Evolutionary conservation across 2,329 filamentous ascomycete genomes (phyloP), one percentile per base, ranked within the genome.

Genomic region (Aspergillus versicolor): DNA sequence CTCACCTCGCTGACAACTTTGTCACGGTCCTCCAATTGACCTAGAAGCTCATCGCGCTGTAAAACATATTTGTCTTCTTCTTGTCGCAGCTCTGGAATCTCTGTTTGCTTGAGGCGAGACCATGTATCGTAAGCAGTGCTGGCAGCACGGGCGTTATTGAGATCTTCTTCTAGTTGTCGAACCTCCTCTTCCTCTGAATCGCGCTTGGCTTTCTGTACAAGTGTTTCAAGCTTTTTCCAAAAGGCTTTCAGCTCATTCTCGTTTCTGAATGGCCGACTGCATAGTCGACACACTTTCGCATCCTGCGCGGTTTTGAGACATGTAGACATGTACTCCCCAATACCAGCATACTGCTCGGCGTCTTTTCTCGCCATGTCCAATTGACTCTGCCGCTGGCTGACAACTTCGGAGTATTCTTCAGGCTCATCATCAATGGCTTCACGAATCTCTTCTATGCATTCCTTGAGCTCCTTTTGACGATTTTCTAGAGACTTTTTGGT

Each of bases 271-370:
- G 80, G 73, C 52, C 91, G 84, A 43, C 84, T 82, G 69, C 93
- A 97, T 21, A 94, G 84, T 34, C 85, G 82, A 71, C 93, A 97
- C 44, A 83, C 83, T 64, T 91, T 89, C 53, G 89, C 84, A 34
- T 85, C 79, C 54, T 88, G 81, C 11, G 90, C 82, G 21, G 81
- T 82, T 37, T 84, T 81, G 50, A 91, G 78, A 67, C 88, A 91
- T 51, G 85, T 84, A 44, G 77, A 78, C 70, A 90, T 92, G 71
- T 91, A 95, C 13, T 88, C 82, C 47, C 87, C 83, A 61, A 92
- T 79, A 30, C 86, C 85, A 50, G 86, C 84, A 61, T 64, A 89
- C 51, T 89, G 84, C 54, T 86, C 87, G 13, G 89, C 79, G 57
- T 93, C 88, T 52, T 86, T 85, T 59, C 79, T 82, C 3, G 76